These are phyloP conservation scores for Soucietia sequanensis DNA, from an alignment of 805 yeast genomes.

Conservation along the genomic window DNA sequence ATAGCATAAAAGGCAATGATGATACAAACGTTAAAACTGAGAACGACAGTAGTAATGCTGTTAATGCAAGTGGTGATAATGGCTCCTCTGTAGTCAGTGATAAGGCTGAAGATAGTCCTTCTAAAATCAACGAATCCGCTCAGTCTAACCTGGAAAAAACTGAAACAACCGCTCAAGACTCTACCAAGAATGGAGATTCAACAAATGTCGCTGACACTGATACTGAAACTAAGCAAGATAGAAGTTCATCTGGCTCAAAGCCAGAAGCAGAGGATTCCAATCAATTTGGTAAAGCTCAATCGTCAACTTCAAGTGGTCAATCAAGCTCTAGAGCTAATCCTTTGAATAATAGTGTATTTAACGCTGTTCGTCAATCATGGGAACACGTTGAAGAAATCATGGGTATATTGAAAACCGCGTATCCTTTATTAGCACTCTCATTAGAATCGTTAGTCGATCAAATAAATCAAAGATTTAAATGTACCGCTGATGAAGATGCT, in stretches of 20 bases:
- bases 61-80: conserved; percentile 2
- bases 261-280: conserved; percentile 12
- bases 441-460: conserved; percentile 95
- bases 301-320: conserved; percentile 1
- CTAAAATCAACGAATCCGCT: no score
- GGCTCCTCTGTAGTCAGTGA: conserved; percentile 5
- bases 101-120: conserved; percentile 3
- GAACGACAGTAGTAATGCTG: conserved; percentile 4
- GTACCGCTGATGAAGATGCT: conserved; percentile 93
- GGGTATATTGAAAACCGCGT: conserved; percentile 94
- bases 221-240: conserved; percentile 1
- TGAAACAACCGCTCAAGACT: conserved; percentile 1
- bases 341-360: conserved; percentile 5
- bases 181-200: background rate
- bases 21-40: conserved; percentile 5
- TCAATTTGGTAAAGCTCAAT: background rate
- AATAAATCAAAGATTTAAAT: conserved; percentile 88
- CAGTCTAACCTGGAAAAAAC: no score
- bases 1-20: conserved; percentile 2
- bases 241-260: conserved; percentile 4
- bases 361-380: conserved; percentile 73
- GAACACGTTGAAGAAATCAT: conserved; percentile 88
- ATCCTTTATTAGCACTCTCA: conserved; percentile 88
- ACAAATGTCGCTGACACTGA: conserved; percentile 2
- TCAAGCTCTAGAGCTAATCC: conserved; percentile 3